Evolutionary conservation across 2,329 filamentous ascomycete genomes (phyloP), one percentile per base, ranked within the genome.

Genomic region (Cladosporium austrohemisphaericum): DNA sequence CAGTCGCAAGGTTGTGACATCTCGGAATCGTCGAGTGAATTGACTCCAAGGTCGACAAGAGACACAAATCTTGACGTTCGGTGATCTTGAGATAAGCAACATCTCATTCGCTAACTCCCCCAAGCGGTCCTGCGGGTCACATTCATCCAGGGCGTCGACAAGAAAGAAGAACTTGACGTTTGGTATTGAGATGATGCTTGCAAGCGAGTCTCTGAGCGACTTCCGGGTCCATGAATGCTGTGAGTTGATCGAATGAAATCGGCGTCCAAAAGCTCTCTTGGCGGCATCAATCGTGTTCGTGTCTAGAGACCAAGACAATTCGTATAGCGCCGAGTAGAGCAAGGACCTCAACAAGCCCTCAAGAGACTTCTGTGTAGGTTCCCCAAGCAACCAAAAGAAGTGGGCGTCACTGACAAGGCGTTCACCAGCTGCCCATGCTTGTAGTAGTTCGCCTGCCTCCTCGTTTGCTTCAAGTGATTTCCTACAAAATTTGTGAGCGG

Each of bases 61-160:
- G 10, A 37, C 33, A 16, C 43, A 46, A 4, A 46, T 1, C 8
- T 46, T 46, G 22, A 46, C 23, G 6, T 46, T 46, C 2, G 32
- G 16, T 7, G 29, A 13, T 5, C 22, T 22, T 8, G 43, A 46
- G 11, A 46, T 20, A 22, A 23, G 20, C n/a, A 29, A 1, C 5
- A 46, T 26, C 7, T 29, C 22, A 5, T 29, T 14, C 10, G 43
- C 43, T 0, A 46, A 16, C 7, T 29, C 43, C 6, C 10, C 8
- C 5, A 37, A 16, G 3, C 16, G 22, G 5, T 36, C 22, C 14
- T 37, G 43, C 2, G 43, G 32, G 5, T 37, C 43, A 18, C 43
- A 46, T 13, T 46, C 43, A 23, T 46, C 43, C 2, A 46, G 32
- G 3, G 20, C 32, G 22, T 46, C 43, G 6, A 46, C 13, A 0